Conservation (phyloP, 1,284 basidiomycete genomes). For the Mrakiaceae sp. region DNA sequence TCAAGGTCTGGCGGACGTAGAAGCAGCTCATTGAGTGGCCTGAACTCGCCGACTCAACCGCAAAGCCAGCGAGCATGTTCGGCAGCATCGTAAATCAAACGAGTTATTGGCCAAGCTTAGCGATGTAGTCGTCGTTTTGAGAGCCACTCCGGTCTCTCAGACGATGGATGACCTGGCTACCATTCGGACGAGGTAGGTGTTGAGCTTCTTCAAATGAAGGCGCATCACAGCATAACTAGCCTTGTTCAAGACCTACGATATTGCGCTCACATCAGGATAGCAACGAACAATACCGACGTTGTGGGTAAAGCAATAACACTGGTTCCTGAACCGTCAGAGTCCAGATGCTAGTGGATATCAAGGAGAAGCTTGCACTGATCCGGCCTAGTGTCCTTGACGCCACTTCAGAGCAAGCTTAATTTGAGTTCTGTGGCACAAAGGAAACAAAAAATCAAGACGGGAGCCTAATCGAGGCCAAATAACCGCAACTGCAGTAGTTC, state of each 20-base stretch:
- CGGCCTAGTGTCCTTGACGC: constrained; percentile 47
- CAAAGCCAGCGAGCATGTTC: constrained; percentile 41
- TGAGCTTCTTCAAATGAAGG: constrained; percentile 38
- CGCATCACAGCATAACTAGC: too few species aligned
- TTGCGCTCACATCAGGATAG: too few species aligned
- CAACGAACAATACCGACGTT: constrained; percentile 25
- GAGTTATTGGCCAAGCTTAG: constrained; percentile 35
- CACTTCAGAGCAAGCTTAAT: too few species aligned
- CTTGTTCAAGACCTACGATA: too few species aligned
- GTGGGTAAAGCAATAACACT: constrained; percentile 39
- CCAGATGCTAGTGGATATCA: constrained; percentile 54
- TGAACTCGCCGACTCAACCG: constrained; percentile 36
- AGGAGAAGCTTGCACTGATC: constrained; percentile 45
- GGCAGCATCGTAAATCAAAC: constrained; percentile 37
- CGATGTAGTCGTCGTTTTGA: constrained; percentile 26
- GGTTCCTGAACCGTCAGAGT: constrained; percentile 48
- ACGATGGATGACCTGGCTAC: constrained; percentile 47
- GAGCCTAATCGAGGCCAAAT: too few species aligned
- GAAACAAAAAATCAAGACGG: too few species aligned
- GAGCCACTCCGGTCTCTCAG: constrained; percentile 48
- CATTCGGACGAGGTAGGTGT: constrained; percentile 42
- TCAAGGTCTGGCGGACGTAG: too few species aligned
- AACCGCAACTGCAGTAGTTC: constrained; percentile 27
- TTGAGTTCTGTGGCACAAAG: too few species aligned
- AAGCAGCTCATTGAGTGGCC: too few species aligned